phyloP scores from a whole-genome alignment of 164 flowering plant genomes.

The Vitis rupestris region DNA sequence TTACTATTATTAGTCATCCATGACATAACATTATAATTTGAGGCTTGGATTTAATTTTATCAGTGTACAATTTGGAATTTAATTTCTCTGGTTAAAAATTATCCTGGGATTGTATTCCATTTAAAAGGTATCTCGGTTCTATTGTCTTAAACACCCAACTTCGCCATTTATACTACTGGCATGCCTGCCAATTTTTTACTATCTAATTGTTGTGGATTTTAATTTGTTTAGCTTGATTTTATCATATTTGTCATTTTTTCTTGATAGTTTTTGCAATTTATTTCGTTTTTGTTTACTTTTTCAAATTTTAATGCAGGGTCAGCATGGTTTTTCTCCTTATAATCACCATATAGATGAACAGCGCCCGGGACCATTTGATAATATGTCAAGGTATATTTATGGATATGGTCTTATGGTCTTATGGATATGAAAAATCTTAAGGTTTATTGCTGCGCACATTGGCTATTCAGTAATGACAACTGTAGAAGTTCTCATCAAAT shows the following conservation, averaged over 20 bases:
- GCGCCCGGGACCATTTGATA: constrained; percentile 23
- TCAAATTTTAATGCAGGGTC: constrained; percentile 33
- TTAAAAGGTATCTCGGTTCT: constrained; percentile 23
- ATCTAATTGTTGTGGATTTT: constrained; percentile 2
- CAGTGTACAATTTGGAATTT: too few species aligned
- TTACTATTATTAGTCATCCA: too few species aligned
- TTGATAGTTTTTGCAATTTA: neutral
- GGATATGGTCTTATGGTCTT: constrained; percentile 22
- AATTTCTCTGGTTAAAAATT: constrained; percentile 20
- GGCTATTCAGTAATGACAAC: constrained; percentile 14
- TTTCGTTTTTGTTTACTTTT: neutral
- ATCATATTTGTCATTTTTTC: neutral
- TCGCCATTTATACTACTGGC: constrained; percentile 34
- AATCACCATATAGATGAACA: constrained; percentile 26
- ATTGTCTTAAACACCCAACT: constrained; percentile 26
- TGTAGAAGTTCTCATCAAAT: constrained; percentile 15
- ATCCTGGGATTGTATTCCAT: constrained; percentile 18
- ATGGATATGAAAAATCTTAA: constrained; percentile 18
- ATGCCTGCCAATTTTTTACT: constrained; percentile 13
- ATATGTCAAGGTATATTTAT: constrained; percentile 29
- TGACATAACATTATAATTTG: too few species aligned
- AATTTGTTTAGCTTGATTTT: neutral
- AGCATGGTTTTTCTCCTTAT: constrained; percentile 24
- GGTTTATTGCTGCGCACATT: constrained; percentile 19
- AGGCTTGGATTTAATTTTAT: too few species aligned